Percentiles rank a stretch among this genome's conserved stretches.
These are phyloP conservation scores for Amanita rimosa DNA, from an alignment of 768 basidiomycete genomes.

Conservation along the genomic window DNA sequence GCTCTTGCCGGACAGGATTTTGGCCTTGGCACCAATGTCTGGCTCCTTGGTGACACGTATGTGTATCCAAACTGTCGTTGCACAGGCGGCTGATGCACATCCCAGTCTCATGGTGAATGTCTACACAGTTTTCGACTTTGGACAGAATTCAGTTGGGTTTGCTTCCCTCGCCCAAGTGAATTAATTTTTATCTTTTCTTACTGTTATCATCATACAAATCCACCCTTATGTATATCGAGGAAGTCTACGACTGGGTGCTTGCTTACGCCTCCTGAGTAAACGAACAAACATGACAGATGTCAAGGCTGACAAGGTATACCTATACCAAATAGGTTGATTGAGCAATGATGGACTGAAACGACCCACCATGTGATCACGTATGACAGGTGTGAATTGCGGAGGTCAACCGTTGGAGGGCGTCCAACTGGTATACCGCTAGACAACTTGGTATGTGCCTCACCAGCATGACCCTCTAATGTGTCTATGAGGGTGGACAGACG, in stretches of 20 bases:
- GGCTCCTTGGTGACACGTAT: neutral
- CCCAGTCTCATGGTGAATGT: constrained; percentile 29
- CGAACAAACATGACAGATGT: constrained; percentile 78
- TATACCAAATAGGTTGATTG: constrained; percentile 17
- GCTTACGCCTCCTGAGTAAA: constrained; percentile 46
- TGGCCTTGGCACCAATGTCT: constrained; percentile 6
- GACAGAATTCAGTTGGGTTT: constrained; percentile 24
- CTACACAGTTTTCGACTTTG: constrained; percentile 30
- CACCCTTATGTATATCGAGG: constrained; percentile 35
- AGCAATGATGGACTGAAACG: neutral
- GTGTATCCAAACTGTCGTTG: neutral
- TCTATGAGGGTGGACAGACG: neutral
- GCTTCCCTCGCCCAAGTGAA: constrained; percentile 14
- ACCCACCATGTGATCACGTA: constrained; percentile 91
- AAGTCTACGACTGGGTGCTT: constrained; percentile 35
- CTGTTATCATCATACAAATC: neutral
- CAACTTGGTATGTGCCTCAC: constrained; percentile 49
- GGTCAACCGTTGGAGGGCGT: constrained; percentile 68
- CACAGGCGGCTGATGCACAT: neutral
- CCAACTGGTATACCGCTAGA: constrained; percentile 78
- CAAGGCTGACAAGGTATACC: constrained; percentile 83
- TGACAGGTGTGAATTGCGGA: constrained; percentile 89
- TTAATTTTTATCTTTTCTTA: neutral
- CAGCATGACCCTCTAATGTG: constrained; percentile 68
- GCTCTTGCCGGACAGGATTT: constrained; percentile 37